Percentiles rank a stretch among this genome's conserved stretches.
Evolutionary conservation across 148 eudicot species (phyloP).

Genomic region (Rhododendron ovatum): DNA sequence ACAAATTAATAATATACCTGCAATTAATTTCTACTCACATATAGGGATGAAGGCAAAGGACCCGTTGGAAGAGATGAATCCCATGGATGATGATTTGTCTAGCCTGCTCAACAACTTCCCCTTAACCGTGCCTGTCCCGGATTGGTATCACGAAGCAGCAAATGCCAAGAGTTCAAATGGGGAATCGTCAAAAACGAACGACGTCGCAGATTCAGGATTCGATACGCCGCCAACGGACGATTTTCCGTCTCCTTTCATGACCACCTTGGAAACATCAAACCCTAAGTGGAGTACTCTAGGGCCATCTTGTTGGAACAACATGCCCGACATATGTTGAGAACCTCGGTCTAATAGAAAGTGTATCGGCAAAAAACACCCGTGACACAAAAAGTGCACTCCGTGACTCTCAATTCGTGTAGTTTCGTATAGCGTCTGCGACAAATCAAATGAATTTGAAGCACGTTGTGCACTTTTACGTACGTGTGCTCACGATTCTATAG

Average conservation of each 20-base stretch:
- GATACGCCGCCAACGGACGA: conserved; percentile 17
- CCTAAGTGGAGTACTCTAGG: conserved; percentile 30
- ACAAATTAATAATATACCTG: not conserved
- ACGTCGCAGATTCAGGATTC: conserved; percentile 12
- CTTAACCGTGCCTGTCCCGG: conserved; percentile 37
- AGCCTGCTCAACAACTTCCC: conserved; percentile 70
- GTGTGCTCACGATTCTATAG: not conserved
- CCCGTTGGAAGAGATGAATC: conserved; percentile 24
- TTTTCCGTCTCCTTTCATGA: conserved; percentile 16
- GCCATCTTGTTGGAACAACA: conserved; percentile 49
- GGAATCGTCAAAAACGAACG: conserved; percentile 24
- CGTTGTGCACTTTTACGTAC: not conserved
- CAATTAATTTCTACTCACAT: not conserved
- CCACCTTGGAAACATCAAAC: conserved; percentile 19
- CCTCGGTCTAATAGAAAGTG: not conserved
- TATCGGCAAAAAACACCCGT: not conserved
- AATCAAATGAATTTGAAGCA: not conserved
- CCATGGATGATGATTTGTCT: conserved; percentile 51
- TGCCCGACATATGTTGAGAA: conserved; percentile 47
- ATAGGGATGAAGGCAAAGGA: conserved; percentile 20
- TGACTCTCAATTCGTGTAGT: not conserved
- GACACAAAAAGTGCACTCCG: not conserved
- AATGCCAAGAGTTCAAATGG: conserved; percentile 26
- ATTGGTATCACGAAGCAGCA: conserved; percentile 40
- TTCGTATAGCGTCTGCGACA: not conserved